Evolutionary conservation across 306 rosid species (phyloP), one percentile per base, ranked within the genome.

Genomic region (Medicago truncatula): DNA sequence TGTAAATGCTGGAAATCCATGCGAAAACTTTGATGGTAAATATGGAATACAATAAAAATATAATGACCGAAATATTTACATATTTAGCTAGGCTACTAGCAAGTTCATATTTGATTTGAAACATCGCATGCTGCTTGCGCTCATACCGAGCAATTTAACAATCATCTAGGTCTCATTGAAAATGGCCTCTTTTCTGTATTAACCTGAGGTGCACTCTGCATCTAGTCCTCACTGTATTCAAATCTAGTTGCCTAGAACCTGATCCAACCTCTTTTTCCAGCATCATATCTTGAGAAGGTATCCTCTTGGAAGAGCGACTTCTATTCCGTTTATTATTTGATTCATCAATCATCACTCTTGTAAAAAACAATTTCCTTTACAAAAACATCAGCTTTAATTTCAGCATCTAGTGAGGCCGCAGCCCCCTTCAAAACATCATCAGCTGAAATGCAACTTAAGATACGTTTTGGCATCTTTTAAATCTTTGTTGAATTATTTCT

Each of bases 151-250:
- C 64, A 64, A 10, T 80, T 85, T 18, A 78, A 70, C 14, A 73
- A 76, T 67, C 64, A 75, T 78, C 81, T 75, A 31, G 77, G 81
- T 72, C 88, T 85, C 77, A 70, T 86, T 18, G 93, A 90, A 25
- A 88, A 76, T 25, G 89, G 92, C 67, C 36, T 31, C 36, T 31
- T 31, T 31, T 31, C 6, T 6, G 0, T 5, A 3, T 31, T 31
- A 4, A 31, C 36, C 36, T 3, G 36, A 31, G 36, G 79, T 6
- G 74, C 62, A 49, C 71, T 77, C 17, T 80, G 84, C 70, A 58
- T 83, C 79, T 76, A 3, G 50, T 3, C 4, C 4, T 76, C 58
- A 71, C 63, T 44, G 56, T 57, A 58, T 82, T 75, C 44, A 66
- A 69, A 10, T 18, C 9, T 50, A 74, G 60, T 61, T 54, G 11